Conservation (phyloP, 164 flowering plant genomes). For the grape (Vitis vinifera) region DNA sequence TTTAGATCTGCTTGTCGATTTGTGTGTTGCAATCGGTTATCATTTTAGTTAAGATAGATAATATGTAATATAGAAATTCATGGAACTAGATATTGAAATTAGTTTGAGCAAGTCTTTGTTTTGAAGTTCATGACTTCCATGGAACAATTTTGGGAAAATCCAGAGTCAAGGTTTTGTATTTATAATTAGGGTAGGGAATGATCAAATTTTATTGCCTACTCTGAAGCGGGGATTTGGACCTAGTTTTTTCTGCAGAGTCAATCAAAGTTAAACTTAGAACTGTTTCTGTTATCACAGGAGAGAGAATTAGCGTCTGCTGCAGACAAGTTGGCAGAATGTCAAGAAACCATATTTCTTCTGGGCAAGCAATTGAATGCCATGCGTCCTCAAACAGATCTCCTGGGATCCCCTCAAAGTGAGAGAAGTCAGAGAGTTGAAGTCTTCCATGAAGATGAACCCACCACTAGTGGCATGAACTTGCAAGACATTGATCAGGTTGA, state of each 20-base stretch:
- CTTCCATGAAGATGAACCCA: slow-evolving; percentile 43
- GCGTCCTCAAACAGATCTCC: slow-evolving; percentile 62
- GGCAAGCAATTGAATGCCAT: slow-evolving; percentile 77
- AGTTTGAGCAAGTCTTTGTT: too few relatives aligned
- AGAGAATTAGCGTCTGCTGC: slow-evolving; percentile 82
- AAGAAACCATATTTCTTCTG: slow-evolving; percentile 89
- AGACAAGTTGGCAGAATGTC: slow-evolving; percentile 93
- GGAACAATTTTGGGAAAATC: too few relatives aligned
- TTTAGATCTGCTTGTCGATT: too few relatives aligned
- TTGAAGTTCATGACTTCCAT: too few relatives aligned
- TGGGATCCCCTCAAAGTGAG: slow-evolving; percentile 49
- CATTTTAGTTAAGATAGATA: too few relatives aligned
- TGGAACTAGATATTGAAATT: too few relatives aligned
- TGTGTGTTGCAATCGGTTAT: too few relatives aligned
- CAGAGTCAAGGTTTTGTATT: too few relatives aligned
- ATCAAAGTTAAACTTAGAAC: neutral
- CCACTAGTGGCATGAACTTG: slow-evolving; percentile 26
- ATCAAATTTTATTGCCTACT: too few relatives aligned
- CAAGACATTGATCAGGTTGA: slow-evolving; percentile 46
- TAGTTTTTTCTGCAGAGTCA: neutral
- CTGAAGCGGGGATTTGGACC: neutral
- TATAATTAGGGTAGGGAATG: too few relatives aligned
- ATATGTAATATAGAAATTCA: too few relatives aligned
- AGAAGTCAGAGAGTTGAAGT: slow-evolving; percentile 35
- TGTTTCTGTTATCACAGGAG: slow-evolving; percentile 44